phyloP scores from a whole-genome alignment of 139 green algal genomes.

The Yamagishiella unicocca region DNA sequence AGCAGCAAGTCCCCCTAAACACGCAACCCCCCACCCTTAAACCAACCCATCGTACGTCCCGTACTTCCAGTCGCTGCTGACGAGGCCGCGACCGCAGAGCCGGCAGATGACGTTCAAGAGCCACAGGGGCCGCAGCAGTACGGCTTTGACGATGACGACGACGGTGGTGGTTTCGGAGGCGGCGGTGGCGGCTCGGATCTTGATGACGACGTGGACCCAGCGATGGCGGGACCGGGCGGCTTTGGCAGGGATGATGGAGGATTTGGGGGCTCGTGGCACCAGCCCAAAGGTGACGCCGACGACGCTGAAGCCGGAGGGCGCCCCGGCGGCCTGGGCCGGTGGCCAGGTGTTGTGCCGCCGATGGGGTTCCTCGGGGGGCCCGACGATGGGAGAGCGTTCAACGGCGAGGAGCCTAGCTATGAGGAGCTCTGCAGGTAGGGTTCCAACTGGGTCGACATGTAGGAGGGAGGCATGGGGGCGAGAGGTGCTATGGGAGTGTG shows the following conservation, averaged over 20 bases:
- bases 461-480: too few species aligned
- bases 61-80: background rate
- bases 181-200: conserved; percentile 18
- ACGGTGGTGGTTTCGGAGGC: conserved; percentile 2
- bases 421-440: conserved; percentile 70
- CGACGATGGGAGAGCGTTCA: background rate
- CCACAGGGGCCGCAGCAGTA: background rate
- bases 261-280: background rate
- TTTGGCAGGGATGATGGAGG: conserved; percentile 15
- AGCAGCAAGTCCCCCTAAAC: too few species aligned
- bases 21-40: too few species aligned
- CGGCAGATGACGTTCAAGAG: background rate
- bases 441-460: conserved; percentile 60
- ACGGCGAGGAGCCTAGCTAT: conserved; percentile 56
- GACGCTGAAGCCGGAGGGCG: conserved; percentile 14
- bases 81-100: background rate
- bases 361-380: background rate
- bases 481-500: too few species aligned
- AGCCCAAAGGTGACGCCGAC: conserved; percentile 13
- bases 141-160: conserved; percentile 14
- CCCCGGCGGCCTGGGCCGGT: background rate
- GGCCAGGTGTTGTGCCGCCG: background rate
- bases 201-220: background rate
- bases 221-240: background rate
- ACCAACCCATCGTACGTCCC: too few species aligned